Percentiles rank a stretch among this genome's conserved stretches.
Conservation (phyloP, 352 stramenopile genomes). For the Phytophthora pluvialis region DNA sequence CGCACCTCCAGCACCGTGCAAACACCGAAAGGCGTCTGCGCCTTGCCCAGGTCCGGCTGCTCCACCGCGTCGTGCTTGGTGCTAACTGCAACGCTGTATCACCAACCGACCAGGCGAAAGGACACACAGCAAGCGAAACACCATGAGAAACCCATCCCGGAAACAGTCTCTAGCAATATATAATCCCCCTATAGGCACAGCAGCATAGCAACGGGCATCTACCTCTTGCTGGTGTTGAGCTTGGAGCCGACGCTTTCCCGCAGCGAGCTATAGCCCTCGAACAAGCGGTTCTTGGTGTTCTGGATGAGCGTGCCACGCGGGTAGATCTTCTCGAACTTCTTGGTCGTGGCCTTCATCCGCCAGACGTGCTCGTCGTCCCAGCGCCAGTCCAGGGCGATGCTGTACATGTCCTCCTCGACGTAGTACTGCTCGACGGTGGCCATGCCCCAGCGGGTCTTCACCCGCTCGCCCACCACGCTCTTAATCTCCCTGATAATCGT, state of each 20-base stretch:
- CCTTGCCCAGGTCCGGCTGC: slow-evolving; percentile 45
- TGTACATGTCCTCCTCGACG: slow-evolving; percentile 90
- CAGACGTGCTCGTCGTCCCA: slow-evolving; percentile 90
- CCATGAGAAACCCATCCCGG: slow-evolving; percentile 30
- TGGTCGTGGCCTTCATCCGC: slow-evolving; percentile 90
- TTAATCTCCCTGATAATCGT: slow-evolving; percentile 84
- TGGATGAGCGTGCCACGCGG: slow-evolving; percentile 70
- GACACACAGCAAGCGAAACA: slow-evolving; percentile 30
- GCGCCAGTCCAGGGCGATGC: slow-evolving; percentile 86
- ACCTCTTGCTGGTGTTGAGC: slow-evolving; percentile 65
- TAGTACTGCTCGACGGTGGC: slow-evolving; percentile 88
- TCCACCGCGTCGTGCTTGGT: slow-evolving; percentile 33
- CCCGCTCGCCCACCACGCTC: slow-evolving; percentile 79
- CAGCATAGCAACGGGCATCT: slow-evolving; percentile 28
- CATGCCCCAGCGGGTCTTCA: slow-evolving; percentile 87
- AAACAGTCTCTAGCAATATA: slow-evolving; percentile 35
- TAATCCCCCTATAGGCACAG: slow-evolving; percentile 30
- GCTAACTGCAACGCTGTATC: slow-evolving; percentile 30
- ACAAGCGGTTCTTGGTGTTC: slow-evolving; percentile 82
- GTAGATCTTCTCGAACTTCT: slow-evolving; percentile 88
- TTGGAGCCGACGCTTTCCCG: slow-evolving; percentile 69
- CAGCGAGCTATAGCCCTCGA: slow-evolving; percentile 81
- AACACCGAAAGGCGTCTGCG: slow-evolving; percentile 57
- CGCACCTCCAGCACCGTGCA: slow-evolving; percentile 56
- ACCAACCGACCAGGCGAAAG: slow-evolving; percentile 19